Percentiles rank a stretch among this genome's conserved stretches.
phyloP scores from a whole-genome alignment of 2,329 filamentous ascomycete genomes.

The Albifimbria verrucaria region DNA sequence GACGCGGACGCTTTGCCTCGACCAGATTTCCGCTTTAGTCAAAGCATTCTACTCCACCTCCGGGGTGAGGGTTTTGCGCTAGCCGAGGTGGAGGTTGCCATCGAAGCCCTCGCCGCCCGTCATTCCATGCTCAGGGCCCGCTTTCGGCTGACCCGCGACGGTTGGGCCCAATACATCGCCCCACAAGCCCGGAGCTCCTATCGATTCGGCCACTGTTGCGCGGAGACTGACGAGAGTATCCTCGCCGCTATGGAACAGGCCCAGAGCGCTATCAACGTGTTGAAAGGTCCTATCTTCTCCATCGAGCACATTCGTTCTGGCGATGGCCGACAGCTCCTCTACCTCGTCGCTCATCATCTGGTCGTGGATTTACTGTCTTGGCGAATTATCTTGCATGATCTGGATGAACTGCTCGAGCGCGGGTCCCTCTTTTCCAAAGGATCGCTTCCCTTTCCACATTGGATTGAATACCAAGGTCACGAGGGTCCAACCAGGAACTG shows the following conservation, averaged over 20 bases:
- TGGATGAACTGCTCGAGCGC: conserved; percentile 45
- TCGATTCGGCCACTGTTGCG: conserved; percentile 37
- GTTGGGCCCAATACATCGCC: conserved; percentile 45
- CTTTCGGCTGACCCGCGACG: conserved; percentile 33
- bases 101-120: conserved; percentile 45
- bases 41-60: conserved; percentile 45
- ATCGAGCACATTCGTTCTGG: conserved; percentile 44
- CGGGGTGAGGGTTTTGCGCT: conserved; percentile 33
- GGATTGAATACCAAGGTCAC: conserved; percentile 43
- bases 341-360: conserved; percentile 49
- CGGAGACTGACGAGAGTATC: conserved; percentile 39
- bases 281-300: conserved; percentile 47
- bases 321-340: conserved; percentile 44
- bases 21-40: conserved; percentile 45
- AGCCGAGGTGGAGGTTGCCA: conserved; percentile 43
- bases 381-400: conserved; percentile 46
- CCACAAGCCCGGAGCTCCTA: conserved; percentile 40
- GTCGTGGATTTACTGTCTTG: conserved; percentile 50
- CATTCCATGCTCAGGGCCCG: conserved; percentile 51
- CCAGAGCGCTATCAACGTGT: conserved; percentile 44
- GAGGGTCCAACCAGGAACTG: conserved; percentile 26
- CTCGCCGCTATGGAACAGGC: conserved; percentile 35
- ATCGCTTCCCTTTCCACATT: conserved; percentile 46
- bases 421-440: conserved; percentile 41
- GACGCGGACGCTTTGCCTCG: conserved; percentile 24